Evolutionary conservation across 352 stramenopile species (phyloP), one percentile per base, ranked within the genome.

Genomic region (Phytopythium ostracodes): DNA sequence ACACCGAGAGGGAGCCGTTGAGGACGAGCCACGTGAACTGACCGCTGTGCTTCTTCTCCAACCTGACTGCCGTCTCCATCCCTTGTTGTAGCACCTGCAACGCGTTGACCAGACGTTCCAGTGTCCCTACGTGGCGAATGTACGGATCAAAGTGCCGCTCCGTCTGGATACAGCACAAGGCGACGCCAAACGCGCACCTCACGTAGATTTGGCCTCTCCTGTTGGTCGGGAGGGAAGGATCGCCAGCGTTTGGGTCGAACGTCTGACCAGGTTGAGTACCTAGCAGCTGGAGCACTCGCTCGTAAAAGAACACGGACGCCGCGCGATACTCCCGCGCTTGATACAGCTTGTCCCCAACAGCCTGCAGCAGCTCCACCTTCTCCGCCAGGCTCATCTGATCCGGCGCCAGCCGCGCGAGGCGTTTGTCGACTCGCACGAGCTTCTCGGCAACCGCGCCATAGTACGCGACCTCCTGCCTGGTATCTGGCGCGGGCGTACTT

Each of bases 1-100:
- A 88, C 25, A 91, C 59, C 25, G 86, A 44, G 11, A 91, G 54
- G 2, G 81, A 82, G 0, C 85, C 85, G 22, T 94, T 92, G 20
- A 91, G 62, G 7, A 84, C 68, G 14, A 92, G 63, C 78, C 83
- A 92, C 47, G 77, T 63, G 43, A 74, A 81, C 29, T 69, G 60
- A 0, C 74, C 72, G 2, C 59, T 54, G 17, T 60, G 56, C 44
- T 68, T 25, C 15, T 55, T 60, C 50, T 89, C 81, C 35, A 88
- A 63, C 10, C 62, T 40, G 2, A 83, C 57, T 2, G 79, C 69
- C 0, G 60, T 51, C 40, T 86, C 67, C 68, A 90, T 88, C 14
- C 71, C 77, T 9, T 64, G 20, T 20, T 81, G 81, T 1, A 88
- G 9, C 12, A 78, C 33, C 7, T 47, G 54, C 54, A 90, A 46